Evolutionary conservation across 176 grass and related monocot genomes (phyloP), one percentile per base, ranked within the genome.

Genomic region (Phoenix roebelenii): DNA sequence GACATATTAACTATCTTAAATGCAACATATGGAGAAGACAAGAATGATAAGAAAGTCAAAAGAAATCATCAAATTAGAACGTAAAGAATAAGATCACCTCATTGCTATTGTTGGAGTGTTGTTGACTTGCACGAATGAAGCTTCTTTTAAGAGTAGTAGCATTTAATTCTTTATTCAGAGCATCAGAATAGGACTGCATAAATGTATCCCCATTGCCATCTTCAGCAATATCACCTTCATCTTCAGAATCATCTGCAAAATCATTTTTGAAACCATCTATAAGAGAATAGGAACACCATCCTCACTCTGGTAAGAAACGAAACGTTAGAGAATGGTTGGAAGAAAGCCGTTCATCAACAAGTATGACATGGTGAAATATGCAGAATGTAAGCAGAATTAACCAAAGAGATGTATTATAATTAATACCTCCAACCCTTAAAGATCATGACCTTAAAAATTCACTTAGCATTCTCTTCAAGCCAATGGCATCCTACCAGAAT

Each of bases 111-210:
- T 57, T 79, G 6, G 59, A 51, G 1, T 22, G 69, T 10, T 71
- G 26, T 22, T 25, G 78, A 44, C 35, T 14, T 29, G 78, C 79
- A 58, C 78, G 79, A 58, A 81, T 63, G 30, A 98, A 98, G 64
- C 81, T 98, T 79, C 83, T 88, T 63, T 85, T 78, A 12, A 98
- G 72, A 60, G 76, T 88, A 25, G 84, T 88, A 59, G 39, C 77
- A 73, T 76, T 85, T 57, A 92, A 65, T 67, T 98, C 87, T 61
- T 98, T 69, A 73, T 80, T 98, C 71, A 98, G 66, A 73, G 73
- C 87, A 83, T 92, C 81, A 70, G 93, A 87, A 75, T 98, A 98
- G 26, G 76, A 88, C 28, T 88, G 72, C 79, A 92, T 85, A 61
- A 92, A 98, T 76, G 57, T 55, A 68, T 79, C 73, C 49, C 58